phyloP scores from a whole-genome alignment of 257 asterid genomes.

The Thymus mandschuricus region DNA sequence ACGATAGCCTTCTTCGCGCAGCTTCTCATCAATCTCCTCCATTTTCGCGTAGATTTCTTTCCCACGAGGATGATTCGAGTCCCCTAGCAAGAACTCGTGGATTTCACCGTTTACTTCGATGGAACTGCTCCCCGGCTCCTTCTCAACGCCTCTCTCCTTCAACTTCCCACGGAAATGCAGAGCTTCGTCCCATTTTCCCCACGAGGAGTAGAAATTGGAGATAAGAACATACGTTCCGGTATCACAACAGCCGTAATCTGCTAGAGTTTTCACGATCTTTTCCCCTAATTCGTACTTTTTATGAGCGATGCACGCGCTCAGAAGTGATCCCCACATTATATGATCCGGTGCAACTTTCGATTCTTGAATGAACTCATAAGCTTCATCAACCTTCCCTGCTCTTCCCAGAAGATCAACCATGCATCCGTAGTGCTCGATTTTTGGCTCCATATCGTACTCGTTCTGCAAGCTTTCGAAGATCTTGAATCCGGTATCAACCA shows the following conservation, averaged over 20 bases:
- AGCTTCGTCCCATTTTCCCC: slow-evolving; percentile 52
- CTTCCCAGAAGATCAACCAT: slow-evolving; percentile 67
- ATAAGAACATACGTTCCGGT: slow-evolving; percentile 41
- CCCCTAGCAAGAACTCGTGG: slow-evolving; percentile 58
- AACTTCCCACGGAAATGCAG: slow-evolving; percentile 40
- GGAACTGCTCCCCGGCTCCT: slow-evolving; percentile 62
- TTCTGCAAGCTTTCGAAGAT: slow-evolving; percentile 44
- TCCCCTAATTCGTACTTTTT: slow-evolving; percentile 47
- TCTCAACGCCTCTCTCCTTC: slow-evolving; percentile 44
- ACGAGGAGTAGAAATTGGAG: slow-evolving; percentile 50
- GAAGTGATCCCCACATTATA: slow-evolving; percentile 55
- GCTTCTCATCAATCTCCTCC: slow-evolving; percentile 37
- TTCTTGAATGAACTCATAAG: slow-evolving; percentile 40
- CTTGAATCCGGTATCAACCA: slow-evolving; percentile 45
- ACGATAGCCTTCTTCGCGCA: slow-evolving; percentile 45
- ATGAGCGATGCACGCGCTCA: slow-evolving; percentile 57
- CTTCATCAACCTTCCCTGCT: slow-evolving; percentile 55
- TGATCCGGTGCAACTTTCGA: slow-evolving; percentile 44
- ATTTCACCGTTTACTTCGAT: slow-evolving; percentile 49
- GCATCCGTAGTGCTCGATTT: slow-evolving; percentile 61
- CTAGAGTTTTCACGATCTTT: slow-evolving; percentile 36
- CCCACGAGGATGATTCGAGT: slow-evolving; percentile 53
- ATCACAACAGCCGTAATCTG: slow-evolving; percentile 36
- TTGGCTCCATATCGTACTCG: slow-evolving; percentile 40
- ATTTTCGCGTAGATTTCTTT: slow-evolving; percentile 51